Percentiles rank a stretch among this genome's conserved stretches.
Conservation (phyloP, 305 asterid species). For the Fraxinus paxiana region DNA sequence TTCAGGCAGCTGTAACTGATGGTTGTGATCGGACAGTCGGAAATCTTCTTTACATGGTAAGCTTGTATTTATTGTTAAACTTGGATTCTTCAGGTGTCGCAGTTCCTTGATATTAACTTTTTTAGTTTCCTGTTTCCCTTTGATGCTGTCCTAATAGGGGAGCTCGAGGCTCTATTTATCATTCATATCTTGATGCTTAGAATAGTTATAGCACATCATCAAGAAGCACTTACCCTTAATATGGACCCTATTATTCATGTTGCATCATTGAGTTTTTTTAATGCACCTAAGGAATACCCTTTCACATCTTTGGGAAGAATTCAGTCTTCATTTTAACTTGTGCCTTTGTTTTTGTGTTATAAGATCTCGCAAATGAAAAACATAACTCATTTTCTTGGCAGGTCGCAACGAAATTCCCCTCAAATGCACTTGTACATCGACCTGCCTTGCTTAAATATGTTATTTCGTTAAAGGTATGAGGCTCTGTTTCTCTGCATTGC, state of each 20-base stretch:
- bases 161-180: neutral
- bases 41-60: constrained; percentile 78
- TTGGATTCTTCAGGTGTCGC: neutral
- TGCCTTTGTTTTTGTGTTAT: neutral
- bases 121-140: constrained; percentile 8
- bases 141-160: neutral
- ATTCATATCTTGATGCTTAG: neutral
- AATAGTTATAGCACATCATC: constrained; percentile 2
- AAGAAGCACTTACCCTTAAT: neutral
- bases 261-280: neutral
- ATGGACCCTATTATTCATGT: constrained; percentile 3
- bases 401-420: constrained; percentile 82
- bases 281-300: neutral
- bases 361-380: neutral
- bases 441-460: constrained; percentile 64
- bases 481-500: constrained; percentile 2
- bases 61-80: constrained; percentile 12
- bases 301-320: neutral
- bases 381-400: constrained; percentile 27
- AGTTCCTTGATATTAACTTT: neutral
- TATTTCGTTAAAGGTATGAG: constrained; percentile 61
- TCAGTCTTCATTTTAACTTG: neutral
- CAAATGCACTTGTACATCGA: constrained; percentile 80
- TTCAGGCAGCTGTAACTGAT: constrained; percentile 71
- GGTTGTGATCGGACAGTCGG: constrained; percentile 86